Evolutionary conservation across 495 filamentous ascomycete genomes (phyloP), one percentile per base, ranked within the genome.

Genomic region (Penicilliopsis zonata): DNA sequence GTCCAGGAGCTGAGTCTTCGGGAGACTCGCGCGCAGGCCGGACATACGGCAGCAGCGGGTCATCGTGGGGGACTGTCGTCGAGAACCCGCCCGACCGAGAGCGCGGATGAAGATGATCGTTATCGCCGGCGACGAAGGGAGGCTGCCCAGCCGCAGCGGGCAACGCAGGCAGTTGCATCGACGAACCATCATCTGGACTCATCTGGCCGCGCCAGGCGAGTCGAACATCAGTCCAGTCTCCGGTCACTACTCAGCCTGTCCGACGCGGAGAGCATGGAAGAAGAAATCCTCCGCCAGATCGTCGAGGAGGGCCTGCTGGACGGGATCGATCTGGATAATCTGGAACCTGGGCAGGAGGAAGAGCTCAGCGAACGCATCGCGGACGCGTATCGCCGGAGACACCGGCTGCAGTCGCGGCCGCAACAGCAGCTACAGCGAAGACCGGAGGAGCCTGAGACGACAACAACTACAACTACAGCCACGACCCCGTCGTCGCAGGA

Each of bases 311-410:
- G 86, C 0, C 51, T 93, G 30, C 50, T 94, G 32, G 82, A 93
- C 41, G 85, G 85, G 18, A 71, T 94, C 31, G 83, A 94, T 45
- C 57, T 92, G 32, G 74, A 85, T 45, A 82, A 83, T 40, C 69
- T 94, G 16, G 80, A 82, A 40, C 63, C 80, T 3, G 57, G 57
- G 28, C 80, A 77, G 37, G 85, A 94, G 43, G 83, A 93, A 40
- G 82, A 90, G 50, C 70, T 94, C 5, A 92, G 80, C 47, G 78
- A 86, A 47, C 73, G 78, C 39, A 92, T 94, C 44, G 86, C 85
- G 9, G 80, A 88, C 43, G 85, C 84, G 9, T 93, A 87, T 47
- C 63, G 80, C 31, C 66, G 79, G 33, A 64, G 83, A 19, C 82
- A 84, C 44, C 64, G 55, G 37, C 45, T 52, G 25, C 54, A 59